phyloP scores from a whole-genome alignment of 371 early-diverging fungal genomes.

The Mucor irregularis region DNA sequence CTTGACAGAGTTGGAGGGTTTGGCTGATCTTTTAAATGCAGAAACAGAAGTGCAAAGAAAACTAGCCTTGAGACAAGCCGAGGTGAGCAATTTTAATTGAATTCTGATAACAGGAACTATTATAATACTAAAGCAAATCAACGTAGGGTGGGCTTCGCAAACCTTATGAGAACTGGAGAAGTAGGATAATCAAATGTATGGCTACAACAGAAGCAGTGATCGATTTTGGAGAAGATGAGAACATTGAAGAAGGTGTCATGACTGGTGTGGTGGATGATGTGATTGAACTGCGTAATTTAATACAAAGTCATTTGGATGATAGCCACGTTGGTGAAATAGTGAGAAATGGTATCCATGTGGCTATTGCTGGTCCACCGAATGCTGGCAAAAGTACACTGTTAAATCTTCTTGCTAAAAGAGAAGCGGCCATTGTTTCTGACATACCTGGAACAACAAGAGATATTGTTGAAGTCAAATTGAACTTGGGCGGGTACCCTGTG shows the following conservation, averaged over 20 bases:
- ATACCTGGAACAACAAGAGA: conserved; percentile 85
- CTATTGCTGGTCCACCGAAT: conserved; percentile 82
- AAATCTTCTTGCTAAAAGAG: conserved; percentile 70
- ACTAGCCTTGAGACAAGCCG: conserved; percentile 72
- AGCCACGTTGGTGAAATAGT: conserved; percentile 74
- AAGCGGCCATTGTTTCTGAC: conserved; percentile 81
- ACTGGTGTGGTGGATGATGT: conserved; percentile 31
- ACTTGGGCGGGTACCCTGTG: conserved; percentile 78
- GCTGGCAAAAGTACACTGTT: conserved; percentile 82
- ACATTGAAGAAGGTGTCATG: conserved; percentile 72
- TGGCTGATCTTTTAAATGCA: conserved; percentile 80
- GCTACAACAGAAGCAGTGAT: conserved; percentile 77
- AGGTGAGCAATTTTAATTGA: too few relatives aligned
- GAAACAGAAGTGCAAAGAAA: conserved; percentile 79
- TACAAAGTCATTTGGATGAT: conserved; percentile 63
- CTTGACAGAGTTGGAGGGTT: conserved; percentile 77
- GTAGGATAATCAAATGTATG: conserved; percentile 59
- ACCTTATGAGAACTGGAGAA: conserved; percentile 70
- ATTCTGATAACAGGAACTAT: too few relatives aligned
- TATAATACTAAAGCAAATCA: too few relatives aligned
- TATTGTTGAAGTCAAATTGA: conserved; percentile 70
- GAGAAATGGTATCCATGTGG: conserved; percentile 69
- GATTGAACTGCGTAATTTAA: conserved; percentile 22
- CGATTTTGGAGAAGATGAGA: conserved; percentile 86
- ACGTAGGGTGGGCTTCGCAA: conserved; percentile 66